A percentile compares a stretch with the other conserved stretches of the same genome.
phyloP scores from a whole-genome alignment of 2,329 filamentous ascomycete species.

The Hymenotorrendiella dingleyae region DNA sequence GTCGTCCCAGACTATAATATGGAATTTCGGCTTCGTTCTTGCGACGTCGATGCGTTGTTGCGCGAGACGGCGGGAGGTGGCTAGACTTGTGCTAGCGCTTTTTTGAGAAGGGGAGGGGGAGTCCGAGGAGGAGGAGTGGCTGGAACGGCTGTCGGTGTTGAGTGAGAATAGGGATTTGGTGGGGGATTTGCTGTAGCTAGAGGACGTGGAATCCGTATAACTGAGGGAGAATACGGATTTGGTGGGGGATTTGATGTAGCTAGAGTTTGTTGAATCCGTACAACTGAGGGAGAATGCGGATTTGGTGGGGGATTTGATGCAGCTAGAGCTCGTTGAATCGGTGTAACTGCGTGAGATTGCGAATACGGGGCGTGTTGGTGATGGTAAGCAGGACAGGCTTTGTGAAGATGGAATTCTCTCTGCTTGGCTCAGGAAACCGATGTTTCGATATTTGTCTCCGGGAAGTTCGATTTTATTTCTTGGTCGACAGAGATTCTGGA shows the following conservation, averaged over 20 bases:
- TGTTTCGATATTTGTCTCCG: slow-evolving; percentile 23
- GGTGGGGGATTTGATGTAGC: slow-evolving; percentile 14
- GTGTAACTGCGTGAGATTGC: slow-evolving; percentile 10
- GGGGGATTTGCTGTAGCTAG: slow-evolving; percentile 13
- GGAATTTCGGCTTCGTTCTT: slow-evolving; percentile 46
- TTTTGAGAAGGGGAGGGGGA: not conserved
- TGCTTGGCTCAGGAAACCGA: slow-evolving; percentile 20
- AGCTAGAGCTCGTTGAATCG: slow-evolving; percentile 10
- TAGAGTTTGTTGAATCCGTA: too few relatives aligned
- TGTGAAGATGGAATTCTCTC: slow-evolving; percentile 18
- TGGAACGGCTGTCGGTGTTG: slow-evolving; percentile 9
- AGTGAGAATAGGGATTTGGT: slow-evolving; percentile 18
- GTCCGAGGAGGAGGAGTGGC: slow-evolving; percentile 5
- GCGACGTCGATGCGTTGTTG: slow-evolving; percentile 60
- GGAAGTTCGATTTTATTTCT: slow-evolving; percentile 24
- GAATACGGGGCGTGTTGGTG: slow-evolving; percentile 14
- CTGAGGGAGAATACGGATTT: slow-evolving; percentile 18
- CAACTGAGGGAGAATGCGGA: slow-evolving; percentile 19
- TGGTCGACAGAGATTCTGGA: slow-evolving; percentile 60
- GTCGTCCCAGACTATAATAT: slow-evolving; percentile 47
- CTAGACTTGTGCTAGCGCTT: slow-evolving; percentile 36
- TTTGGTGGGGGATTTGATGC: slow-evolving; percentile 12
- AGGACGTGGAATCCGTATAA: too few relatives aligned
- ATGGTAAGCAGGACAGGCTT: slow-evolving; percentile 13
- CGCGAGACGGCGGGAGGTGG: slow-evolving; percentile 52